Percentiles rank a stretch among this genome's conserved stretches.
Conservation (phyloP, 169 alveolate genomes). For the Plasmodium sp. region DNA sequence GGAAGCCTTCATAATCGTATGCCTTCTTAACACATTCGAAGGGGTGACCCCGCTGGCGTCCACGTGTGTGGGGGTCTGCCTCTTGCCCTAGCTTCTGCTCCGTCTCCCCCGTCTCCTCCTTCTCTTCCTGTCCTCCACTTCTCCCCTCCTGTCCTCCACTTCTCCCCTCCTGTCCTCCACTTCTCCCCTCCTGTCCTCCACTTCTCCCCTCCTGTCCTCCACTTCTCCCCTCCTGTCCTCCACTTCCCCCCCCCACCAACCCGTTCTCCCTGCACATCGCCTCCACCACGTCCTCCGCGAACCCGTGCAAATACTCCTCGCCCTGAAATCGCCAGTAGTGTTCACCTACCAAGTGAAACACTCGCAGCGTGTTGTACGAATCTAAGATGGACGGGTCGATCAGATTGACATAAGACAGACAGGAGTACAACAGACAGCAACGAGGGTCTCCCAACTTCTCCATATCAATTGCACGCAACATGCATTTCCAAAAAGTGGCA, state of each 20-base stretch:
- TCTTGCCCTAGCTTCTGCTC: not conserved
- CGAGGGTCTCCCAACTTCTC: slow-evolving; percentile 45
- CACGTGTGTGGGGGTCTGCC: not conserved
- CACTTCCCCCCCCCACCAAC: not conserved
- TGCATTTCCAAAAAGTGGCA: slow-evolving; percentile 27
- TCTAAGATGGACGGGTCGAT: slow-evolving; percentile 55
- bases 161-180: not conserved
- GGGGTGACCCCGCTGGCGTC: not conserved
- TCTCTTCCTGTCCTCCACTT: not conserved
- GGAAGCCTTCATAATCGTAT: slow-evolving; percentile 69
- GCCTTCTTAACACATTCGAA: slow-evolving; percentile 35
- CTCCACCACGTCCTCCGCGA: slow-evolving; percentile 55
- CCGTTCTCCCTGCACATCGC: slow-evolving; percentile 10
- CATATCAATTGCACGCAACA: slow-evolving; percentile 43
- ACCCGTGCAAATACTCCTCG: slow-evolving; percentile 2
- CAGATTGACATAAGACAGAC: slow-evolving; percentile 45
- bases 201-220: not conserved
- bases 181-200: not conserved
- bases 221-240: not conserved
- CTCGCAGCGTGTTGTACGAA: slow-evolving; percentile 42
- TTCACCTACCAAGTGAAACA: slow-evolving; percentile 44
- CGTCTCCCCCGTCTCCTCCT: too few relatives aligned
- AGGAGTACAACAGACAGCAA: slow-evolving; percentile 63
- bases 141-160: too few relatives aligned
- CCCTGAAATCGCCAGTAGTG: slow-evolving; percentile 41